Conservation (phyloP, 768 basidiomycete genomes). For the Botryobasidium botryosum region DNA sequence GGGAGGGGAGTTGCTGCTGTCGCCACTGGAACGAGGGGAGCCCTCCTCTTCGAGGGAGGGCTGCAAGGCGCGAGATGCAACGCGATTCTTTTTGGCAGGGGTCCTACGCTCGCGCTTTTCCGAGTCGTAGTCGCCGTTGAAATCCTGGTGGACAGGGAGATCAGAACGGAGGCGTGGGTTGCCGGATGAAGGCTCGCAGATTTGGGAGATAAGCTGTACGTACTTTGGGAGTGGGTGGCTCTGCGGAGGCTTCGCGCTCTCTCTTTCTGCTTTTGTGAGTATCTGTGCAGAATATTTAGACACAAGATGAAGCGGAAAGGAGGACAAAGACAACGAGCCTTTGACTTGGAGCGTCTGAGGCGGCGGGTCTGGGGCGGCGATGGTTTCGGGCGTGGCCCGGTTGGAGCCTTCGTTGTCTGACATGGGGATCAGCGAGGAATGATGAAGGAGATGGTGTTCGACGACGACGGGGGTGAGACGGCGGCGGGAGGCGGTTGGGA, state of each 20-base stretch:
- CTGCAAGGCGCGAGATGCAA: slow-evolving; percentile 46
- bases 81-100: slow-evolving; percentile 63
- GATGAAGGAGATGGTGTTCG: no score
- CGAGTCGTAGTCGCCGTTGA: background rate
- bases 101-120: slow-evolving; percentile 30
- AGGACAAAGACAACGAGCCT: no score
- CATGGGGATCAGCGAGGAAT: no score
- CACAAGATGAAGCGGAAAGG: no score
- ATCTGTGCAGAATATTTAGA: no score
- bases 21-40: slow-evolving; percentile 5
- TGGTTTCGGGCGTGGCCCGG: no score
- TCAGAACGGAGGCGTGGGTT: background rate
- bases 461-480: no score
- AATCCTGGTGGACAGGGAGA: slow-evolving; percentile 6
- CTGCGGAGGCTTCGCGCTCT: slow-evolving; percentile 61
- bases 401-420: no score
- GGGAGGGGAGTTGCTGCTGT: slow-evolving; percentile 13
- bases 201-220: background rate
- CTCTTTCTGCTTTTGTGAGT: slow-evolving; percentile 55
- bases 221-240: slow-evolving; percentile 32
- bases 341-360: no score
- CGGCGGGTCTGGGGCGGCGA: no score
- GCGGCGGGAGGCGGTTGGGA: no score
- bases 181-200: background rate
- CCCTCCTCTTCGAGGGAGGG: slow-evolving; percentile 18